A percentile compares a stretch with the other conserved stretches of the same genome.
These are phyloP conservation scores for Exophiala oligosperma DNA, from an alignment of 2,329 filamentous ascomycete genomes.

Conservation along the genomic window DNA sequence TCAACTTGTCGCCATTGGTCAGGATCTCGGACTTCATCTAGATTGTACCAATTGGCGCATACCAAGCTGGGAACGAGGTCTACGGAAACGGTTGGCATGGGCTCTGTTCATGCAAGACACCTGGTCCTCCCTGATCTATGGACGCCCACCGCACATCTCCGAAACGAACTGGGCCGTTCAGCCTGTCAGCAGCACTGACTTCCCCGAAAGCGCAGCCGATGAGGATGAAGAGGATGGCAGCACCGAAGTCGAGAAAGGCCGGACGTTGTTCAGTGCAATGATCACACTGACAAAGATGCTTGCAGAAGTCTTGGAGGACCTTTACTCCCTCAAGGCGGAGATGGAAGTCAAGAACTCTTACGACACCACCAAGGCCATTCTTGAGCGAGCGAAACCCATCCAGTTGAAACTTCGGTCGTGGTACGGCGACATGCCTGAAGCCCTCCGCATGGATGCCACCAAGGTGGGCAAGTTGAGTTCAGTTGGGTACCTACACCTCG, in stretches of 20 bases:
- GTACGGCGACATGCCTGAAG: conserved; percentile 50
- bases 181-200: conserved; percentile 46
- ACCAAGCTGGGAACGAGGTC: conserved; percentile 62
- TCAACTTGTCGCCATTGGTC: conserved; percentile 58
- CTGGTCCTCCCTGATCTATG: conserved; percentile 60
- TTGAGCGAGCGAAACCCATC: conserved; percentile 55
- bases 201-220: conserved; percentile 36
- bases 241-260: conserved; percentile 41
- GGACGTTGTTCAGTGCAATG: conserved; percentile 52
- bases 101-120: conserved; percentile 66
- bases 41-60: conserved; percentile 65
- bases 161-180: conserved; percentile 58
- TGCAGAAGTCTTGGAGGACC: conserved; percentile 51
- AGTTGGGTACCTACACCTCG: conserved; percentile 47
- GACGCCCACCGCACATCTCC: conserved; percentile 57
- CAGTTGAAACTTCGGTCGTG: conserved; percentile 55
- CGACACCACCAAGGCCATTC: conserved; percentile 46
- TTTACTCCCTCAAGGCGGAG: conserved; percentile 51
- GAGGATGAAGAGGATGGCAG: conserved; percentile 33
- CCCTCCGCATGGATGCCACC: conserved; percentile 51
- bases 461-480: conserved; percentile 42
- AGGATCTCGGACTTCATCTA: conserved; percentile 60
- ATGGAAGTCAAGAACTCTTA: conserved; percentile 25
- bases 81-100: conserved; percentile 64
- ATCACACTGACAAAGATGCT: conserved; percentile 54